Evolutionary conservation across 768 basidiomycete genomes (phyloP).

Genomic region (Hypholoma fasciculare): DNA sequence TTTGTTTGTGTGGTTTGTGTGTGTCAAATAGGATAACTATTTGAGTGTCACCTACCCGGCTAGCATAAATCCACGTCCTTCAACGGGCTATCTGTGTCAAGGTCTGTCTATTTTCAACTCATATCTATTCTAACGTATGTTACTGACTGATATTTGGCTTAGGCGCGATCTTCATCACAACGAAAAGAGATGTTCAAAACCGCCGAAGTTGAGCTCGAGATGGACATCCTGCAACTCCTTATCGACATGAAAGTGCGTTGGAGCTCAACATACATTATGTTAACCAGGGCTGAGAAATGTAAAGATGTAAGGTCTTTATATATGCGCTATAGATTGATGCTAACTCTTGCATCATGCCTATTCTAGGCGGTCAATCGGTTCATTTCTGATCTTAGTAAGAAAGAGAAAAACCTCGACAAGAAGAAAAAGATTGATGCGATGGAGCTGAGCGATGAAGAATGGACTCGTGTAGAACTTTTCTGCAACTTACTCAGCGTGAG

Average conservation of each 20-base stretch:
- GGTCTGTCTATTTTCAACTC: conserved; percentile 8
- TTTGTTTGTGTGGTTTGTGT: too few relatives aligned
- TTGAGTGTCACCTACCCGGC: too few relatives aligned
- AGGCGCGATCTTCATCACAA: conserved; percentile 17
- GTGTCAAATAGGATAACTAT: too few relatives aligned
- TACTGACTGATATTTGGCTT: neutral
- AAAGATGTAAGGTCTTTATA: neutral
- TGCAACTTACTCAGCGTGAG: conserved; percentile 10
- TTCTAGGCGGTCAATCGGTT: conserved; percentile 3
- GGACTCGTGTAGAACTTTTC: conserved; percentile 10
- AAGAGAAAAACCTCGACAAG: conserved; percentile 7
- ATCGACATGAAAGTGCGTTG: conserved; percentile 21
- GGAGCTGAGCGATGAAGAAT: conserved; percentile 5
- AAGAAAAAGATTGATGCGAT: conserved; percentile 5
- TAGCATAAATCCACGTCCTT: too few relatives aligned
- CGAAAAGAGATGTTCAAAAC: conserved; percentile 14
- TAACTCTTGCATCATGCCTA: too few relatives aligned
- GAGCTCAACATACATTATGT: conserved; percentile 18
- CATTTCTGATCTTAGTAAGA: conserved; percentile 2
- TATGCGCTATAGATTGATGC: too few relatives aligned
- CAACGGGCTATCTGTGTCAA: conserved; percentile 25
- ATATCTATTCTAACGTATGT: neutral
- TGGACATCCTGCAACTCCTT: conserved; percentile 8
- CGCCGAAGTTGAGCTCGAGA: neutral
- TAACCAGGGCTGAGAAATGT: conserved; percentile 6